Evolutionary conservation across 345 rosid genomes (phyloP).

Genomic region (Citrus hindsii): DNA sequence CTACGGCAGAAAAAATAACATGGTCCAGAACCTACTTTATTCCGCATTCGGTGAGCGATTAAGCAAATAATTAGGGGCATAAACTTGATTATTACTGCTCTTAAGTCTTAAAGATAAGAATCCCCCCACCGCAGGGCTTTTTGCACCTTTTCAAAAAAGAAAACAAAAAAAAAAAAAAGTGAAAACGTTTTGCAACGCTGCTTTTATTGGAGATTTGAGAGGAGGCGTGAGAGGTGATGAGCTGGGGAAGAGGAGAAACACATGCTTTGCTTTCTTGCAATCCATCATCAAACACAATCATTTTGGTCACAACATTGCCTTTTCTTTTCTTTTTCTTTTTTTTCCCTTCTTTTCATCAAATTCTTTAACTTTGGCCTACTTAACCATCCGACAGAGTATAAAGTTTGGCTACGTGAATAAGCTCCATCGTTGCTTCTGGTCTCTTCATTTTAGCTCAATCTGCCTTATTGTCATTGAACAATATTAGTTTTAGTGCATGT

Average conservation of each 20-base stretch:
- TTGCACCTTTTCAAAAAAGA: not conserved
- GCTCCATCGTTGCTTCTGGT: constrained; percentile 13
- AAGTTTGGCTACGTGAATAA: constrained; percentile 18
- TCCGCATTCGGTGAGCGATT: not conserved
- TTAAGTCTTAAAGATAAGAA: not conserved
- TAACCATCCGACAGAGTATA: constrained; percentile 22
- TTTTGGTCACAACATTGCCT: constrained; percentile 15
- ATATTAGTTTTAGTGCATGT: too few relatives aligned
- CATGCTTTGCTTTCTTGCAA: constrained; percentile 9
- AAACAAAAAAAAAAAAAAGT: not conserved
- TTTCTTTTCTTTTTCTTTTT: not conserved
- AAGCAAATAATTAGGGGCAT: not conserved
- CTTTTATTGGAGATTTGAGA: constrained; percentile 7
- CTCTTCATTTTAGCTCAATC: not conserved
- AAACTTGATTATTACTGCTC: not conserved
- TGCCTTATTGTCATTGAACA: not conserved
- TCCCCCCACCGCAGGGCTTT: not conserved
- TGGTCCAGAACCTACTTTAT: not conserved
- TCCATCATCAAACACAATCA: constrained; percentile 30
- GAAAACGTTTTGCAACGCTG: not conserved
- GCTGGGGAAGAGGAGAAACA: not conserved
- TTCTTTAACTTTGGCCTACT: constrained; percentile 17
- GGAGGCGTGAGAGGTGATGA: constrained; percentile 15
- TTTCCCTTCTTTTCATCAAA: not conserved
- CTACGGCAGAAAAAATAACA: not conserved